These are phyloP conservation scores for Fagopyrum homotropicum DNA, from an alignment of 148 eudicot genomes.

Conservation along the genomic window DNA sequence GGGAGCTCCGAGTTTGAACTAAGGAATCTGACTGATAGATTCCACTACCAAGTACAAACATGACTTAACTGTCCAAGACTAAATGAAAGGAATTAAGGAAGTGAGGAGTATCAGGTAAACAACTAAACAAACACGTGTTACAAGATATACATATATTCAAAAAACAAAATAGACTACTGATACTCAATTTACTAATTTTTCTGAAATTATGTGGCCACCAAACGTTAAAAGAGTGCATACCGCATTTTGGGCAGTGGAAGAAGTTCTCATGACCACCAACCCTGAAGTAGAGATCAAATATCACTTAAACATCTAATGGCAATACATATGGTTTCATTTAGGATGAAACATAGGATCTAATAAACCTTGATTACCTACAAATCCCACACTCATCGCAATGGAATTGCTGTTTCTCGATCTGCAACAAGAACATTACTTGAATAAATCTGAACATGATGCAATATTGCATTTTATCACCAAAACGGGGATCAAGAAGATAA, in stretches of 20 bases:
- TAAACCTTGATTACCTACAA: constrained; percentile 60
- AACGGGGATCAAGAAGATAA: neutral
- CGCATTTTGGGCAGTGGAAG: constrained; percentile 91
- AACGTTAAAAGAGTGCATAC: constrained; percentile 33
- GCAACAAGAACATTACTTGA: constrained; percentile 17
- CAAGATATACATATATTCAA: neutral
- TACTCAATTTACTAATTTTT: neutral
- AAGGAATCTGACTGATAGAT: neutral
- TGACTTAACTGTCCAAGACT: neutral
- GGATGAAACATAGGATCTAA: constrained; percentile 8
- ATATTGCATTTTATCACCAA: neutral
- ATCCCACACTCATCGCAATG: constrained; percentile 94
- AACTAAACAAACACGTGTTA: neutral
- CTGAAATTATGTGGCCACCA: neutral
- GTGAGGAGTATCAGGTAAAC: neutral
- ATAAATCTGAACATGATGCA: constrained; percentile 13
- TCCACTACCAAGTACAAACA: neutral
- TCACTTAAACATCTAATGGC: constrained; percentile 13
- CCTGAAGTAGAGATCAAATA: constrained; percentile 35
- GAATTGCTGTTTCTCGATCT: constrained; percentile 66
- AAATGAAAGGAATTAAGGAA: neutral
- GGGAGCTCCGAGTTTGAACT: neutral
- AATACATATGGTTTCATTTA: neutral
- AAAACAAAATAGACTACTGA: neutral
- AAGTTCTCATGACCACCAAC: constrained; percentile 87